Evolutionary conservation across 352 stramenopile genomes (phyloP).

Genomic region (Phytopythium oedochilum): DNA sequence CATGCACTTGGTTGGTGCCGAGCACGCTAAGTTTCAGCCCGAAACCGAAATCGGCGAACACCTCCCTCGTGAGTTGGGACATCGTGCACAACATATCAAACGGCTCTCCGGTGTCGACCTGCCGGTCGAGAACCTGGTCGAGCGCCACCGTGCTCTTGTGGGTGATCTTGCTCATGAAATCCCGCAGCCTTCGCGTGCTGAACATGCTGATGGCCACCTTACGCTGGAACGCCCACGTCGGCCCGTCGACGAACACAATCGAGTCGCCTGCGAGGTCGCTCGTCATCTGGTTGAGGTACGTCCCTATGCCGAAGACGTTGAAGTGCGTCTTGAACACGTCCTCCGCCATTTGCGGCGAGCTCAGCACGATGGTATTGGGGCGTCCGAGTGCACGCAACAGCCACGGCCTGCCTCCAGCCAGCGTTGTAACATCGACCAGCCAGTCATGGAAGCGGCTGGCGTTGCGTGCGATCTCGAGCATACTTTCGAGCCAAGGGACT

Average conservation of each 20-base stretch:
- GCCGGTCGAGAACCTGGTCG: constrained; percentile 14
- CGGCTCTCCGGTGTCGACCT: constrained; percentile 3
- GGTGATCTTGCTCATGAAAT: constrained; percentile 32
- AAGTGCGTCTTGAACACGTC: constrained; percentile 51
- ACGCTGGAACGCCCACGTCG: constrained; percentile 32
- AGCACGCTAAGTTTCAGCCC: constrained; percentile 25
- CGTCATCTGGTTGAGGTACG: constrained; percentile 32
- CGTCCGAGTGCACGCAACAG: constrained; percentile 39
- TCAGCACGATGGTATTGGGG: constrained; percentile 21
- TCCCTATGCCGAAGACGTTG: constrained; percentile 38
- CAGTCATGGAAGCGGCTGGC: constrained; percentile 49
- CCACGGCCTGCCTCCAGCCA: constrained; percentile 37
- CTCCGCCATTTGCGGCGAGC: constrained; percentile 27
- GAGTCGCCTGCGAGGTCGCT: constrained; percentile 37
- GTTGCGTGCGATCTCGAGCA: constrained; percentile 27
- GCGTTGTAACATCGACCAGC: constrained; percentile 36
- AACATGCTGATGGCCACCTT: constrained; percentile 34
- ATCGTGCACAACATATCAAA: constrained; percentile 24
- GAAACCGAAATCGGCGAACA: constrained; percentile 43
- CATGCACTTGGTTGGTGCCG: constrained; percentile 22
- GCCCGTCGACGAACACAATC: constrained; percentile 41
- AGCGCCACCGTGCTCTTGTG: constrained; percentile 31
- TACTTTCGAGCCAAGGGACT: constrained; percentile 25
- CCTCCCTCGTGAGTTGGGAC: constrained; percentile 36
- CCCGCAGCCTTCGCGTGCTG: constrained; percentile 27